These are phyloP conservation scores for Mayamaea pseudoterrestris DNA, from an alignment of 108 stramenopile genomes.

Conservation along the genomic window DNA sequence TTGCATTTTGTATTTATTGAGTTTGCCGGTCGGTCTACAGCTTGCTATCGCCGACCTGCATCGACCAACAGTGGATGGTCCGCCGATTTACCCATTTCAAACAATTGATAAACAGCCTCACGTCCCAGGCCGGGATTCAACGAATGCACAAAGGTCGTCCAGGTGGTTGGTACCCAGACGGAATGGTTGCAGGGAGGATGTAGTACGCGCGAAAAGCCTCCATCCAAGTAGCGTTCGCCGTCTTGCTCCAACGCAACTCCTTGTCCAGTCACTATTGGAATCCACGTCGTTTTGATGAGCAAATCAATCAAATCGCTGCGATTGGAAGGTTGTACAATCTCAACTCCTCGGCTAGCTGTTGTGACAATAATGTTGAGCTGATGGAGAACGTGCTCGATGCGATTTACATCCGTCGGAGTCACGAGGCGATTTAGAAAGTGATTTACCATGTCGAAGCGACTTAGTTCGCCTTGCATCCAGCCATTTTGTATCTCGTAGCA, in stretches of 20 bases:
- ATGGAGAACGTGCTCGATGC: not conserved
- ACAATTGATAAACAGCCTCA: not conserved
- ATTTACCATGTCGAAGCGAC: slow-evolving; percentile 37
- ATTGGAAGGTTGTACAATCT: slow-evolving; percentile 8
- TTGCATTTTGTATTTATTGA: no score
- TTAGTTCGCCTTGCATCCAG: slow-evolving; percentile 33
- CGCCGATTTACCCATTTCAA: not conserved
- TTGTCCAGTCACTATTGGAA: slow-evolving; percentile 9
- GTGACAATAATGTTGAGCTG: slow-evolving; percentile 1
- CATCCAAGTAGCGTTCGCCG: not conserved
- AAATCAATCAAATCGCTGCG: slow-evolving; percentile 15
- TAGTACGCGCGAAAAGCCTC: not conserved
- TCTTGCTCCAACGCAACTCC: not conserved
- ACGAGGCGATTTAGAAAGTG: slow-evolving; percentile 43
- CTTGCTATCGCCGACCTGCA: no score
- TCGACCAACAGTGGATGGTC: not conserved
- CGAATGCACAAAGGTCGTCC: not conserved
- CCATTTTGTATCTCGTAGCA: slow-evolving; percentile 21
- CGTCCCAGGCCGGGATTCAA: not conserved
- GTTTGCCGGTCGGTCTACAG: no score
- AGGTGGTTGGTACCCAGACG: not conserved
- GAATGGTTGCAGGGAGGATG: not conserved
- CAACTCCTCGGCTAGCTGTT: not conserved
- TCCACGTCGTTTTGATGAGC: slow-evolving; percentile 38
- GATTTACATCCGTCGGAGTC: not conserved